Percentiles rank a stretch among this genome's conserved stretches.
These are phyloP conservation scores for Smallanthus sonchifolius DNA, from an alignment of 129 eudicot genomes.

Conservation along the genomic window DNA sequence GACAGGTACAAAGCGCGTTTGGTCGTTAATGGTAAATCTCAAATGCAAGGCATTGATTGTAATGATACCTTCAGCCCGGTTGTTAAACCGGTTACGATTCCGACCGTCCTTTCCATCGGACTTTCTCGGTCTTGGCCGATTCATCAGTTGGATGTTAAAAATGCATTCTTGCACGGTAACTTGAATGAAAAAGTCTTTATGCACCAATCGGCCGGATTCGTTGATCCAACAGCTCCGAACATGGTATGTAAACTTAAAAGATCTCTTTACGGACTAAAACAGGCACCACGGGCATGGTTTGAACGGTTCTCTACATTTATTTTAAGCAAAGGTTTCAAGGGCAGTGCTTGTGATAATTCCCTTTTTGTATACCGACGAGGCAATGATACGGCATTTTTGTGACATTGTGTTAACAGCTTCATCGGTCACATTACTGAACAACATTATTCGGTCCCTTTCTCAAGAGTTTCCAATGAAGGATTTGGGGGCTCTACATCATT, in stretches of 20 bases:
- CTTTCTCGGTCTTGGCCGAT: no score
- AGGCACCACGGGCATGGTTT: neutral
- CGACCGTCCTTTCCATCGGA: no score
- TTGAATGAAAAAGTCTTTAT: neutral
- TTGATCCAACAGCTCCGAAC: neutral
- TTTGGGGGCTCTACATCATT: neutral
- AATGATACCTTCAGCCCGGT: no score
- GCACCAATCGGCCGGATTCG: neutral
- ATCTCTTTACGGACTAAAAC: neutral
- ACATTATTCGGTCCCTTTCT: neutral
- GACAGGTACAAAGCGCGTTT: no score
- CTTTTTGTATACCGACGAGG: neutral
- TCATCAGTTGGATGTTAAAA: no score
- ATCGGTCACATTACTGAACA: neutral
- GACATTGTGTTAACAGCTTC: neutral
- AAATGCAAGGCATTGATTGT: no score
- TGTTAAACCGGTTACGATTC: no score
- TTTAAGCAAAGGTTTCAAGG: neutral
- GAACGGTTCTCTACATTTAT: neutral
- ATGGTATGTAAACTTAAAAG: neutral
- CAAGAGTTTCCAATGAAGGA: neutral
- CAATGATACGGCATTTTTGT: neutral
- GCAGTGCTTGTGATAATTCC: no score
- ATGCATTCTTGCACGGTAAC: neutral
- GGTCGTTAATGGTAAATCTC: no score